phyloP scores from a whole-genome alignment of 2,329 filamentous ascomycete genomes.

The Cladosporium oxysporum region DNA sequence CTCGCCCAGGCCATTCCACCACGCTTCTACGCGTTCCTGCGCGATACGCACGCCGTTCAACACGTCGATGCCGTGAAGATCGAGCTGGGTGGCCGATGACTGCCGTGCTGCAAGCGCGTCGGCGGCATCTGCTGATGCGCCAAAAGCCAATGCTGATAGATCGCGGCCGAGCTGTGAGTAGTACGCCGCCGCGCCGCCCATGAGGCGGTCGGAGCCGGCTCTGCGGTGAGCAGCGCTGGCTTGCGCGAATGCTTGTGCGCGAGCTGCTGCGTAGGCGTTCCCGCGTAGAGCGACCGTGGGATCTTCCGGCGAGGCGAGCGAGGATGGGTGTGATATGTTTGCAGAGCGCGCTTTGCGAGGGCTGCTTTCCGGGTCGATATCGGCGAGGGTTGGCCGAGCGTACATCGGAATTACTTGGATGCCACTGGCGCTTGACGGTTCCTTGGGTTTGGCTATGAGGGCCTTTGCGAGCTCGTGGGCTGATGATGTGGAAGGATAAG shows the following conservation, averaged over 20 bases:
- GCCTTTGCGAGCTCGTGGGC: conserved; percentile 62
- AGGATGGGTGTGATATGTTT: conserved; percentile 25
- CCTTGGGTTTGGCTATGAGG: conserved; percentile 45
- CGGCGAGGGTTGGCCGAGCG: conserved; percentile 42
- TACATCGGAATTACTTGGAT: conserved; percentile 53
- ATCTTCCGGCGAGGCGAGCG: conserved; percentile 28
- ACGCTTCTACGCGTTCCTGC: conserved; percentile 63
- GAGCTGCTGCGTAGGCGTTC: conserved; percentile 46
- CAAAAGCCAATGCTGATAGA: conserved; percentile 58
- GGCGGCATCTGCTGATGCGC: conserved; percentile 65
- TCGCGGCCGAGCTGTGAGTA: conserved; percentile 73
- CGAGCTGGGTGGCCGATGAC: conserved; percentile 61
- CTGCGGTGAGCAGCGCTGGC: conserved; percentile 60
- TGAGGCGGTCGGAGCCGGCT: conserved; percentile 69
- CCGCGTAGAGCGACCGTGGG: conserved; percentile 20
- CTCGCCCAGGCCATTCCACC: conserved; percentile 77
- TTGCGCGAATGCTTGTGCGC: conserved; percentile 56
- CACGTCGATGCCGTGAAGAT: conserved; percentile 83
- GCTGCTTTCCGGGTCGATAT: conserved; percentile 25
- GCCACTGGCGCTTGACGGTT: conserved; percentile 38
- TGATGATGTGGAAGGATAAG: conserved; percentile 57
- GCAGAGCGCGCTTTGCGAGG: conserved; percentile 17
- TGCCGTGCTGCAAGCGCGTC: conserved; percentile 69
- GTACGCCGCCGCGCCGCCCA: conserved; percentile 72
- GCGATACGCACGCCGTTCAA: conserved; percentile 79